phyloP scores from a whole-genome alignment of 148 eudicot species.

The Persicaria maculosa region DNA sequence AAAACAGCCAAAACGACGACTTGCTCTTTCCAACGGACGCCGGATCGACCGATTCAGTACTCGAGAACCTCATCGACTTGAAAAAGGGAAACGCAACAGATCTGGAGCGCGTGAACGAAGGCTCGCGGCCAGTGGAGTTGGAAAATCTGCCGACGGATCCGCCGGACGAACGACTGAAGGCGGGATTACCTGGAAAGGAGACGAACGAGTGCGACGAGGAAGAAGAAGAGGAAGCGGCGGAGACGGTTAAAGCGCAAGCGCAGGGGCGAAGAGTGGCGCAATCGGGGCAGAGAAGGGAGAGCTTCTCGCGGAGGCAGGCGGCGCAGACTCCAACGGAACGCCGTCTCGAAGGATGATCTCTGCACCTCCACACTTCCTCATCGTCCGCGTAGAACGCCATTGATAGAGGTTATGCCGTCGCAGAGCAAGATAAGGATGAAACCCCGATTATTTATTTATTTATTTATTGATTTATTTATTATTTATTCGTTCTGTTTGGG shows the following conservation, averaged over 20 bases:
- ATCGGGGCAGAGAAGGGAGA: conserved; percentile 40
- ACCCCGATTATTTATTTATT: not conserved
- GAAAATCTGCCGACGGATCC: conserved; percentile 20
- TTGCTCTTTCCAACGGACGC: not conserved
- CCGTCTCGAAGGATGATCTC: conserved; percentile 51
- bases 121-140: conserved; percentile 27
- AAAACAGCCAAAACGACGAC: conserved; percentile 33
- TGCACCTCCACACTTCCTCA: conserved; percentile 59
- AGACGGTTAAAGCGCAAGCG: conserved; percentile 16
- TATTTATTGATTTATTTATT: not conserved
- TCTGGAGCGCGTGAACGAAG: conserved; percentile 35
- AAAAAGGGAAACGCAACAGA: conserved; percentile 40
- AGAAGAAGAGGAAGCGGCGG: conserved; percentile 27
- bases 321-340: conserved; percentile 46
- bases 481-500: not conserved
- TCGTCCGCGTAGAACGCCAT: conserved; percentile 61
- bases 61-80: conserved; percentile 15
- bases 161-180: not conserved
- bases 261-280: conserved; percentile 45
- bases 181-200: conserved; percentile 5
- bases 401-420: not conserved
- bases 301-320: conserved; percentile 39
- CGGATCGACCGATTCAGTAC: not conserved
- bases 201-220: conserved; percentile 16
- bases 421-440: not conserved